Evolutionary conservation across 495 filamentous ascomycete genomes (phyloP).

Genomic region (Penicillium simplicissimum): DNA sequence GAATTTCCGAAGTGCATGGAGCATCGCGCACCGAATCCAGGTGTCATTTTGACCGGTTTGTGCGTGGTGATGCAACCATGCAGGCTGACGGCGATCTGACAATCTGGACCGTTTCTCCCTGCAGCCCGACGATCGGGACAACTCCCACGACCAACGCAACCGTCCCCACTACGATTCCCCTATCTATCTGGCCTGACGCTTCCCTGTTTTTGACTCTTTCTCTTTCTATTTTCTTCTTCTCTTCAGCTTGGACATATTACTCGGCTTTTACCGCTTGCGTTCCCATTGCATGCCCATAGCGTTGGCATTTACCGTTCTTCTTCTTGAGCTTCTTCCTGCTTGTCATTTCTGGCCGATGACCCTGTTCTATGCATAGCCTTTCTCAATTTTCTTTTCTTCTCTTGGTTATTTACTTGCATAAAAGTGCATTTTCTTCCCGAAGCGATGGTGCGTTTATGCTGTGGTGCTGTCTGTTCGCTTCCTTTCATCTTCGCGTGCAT

Average conservation of each 20-base stretch:
- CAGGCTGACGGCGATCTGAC: conserved; percentile 4
- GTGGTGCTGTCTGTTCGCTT: background rate
- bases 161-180: background rate
- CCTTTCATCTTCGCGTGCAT: no score
- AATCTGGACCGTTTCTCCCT: background rate
- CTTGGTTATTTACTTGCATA: conserved; percentile 6
- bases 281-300: conserved; percentile 1
- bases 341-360: background rate
- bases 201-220: background rate
- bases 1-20: background rate
- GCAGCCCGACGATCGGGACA: conserved; percentile 3
- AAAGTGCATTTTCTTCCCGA: conserved; percentile 3
- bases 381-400: conserved; percentile 2
- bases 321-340: background rate
- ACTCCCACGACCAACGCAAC: background rate
- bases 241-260: background rate
- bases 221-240: background rate
- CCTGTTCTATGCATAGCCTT: conserved; percentile 2
- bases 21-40: background rate
- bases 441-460: conserved; percentile 5
- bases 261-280: background rate
- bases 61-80: conserved; percentile 5
- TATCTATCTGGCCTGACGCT: background rate
- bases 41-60: background rate
- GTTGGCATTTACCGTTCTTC: conserved; percentile 6